A percentile compares a stretch with the other conserved stretches of the same genome.
Conservation (phyloP, 2,329 filamentous ascomycete species). For the Alternaria novae-zelandiae region DNA sequence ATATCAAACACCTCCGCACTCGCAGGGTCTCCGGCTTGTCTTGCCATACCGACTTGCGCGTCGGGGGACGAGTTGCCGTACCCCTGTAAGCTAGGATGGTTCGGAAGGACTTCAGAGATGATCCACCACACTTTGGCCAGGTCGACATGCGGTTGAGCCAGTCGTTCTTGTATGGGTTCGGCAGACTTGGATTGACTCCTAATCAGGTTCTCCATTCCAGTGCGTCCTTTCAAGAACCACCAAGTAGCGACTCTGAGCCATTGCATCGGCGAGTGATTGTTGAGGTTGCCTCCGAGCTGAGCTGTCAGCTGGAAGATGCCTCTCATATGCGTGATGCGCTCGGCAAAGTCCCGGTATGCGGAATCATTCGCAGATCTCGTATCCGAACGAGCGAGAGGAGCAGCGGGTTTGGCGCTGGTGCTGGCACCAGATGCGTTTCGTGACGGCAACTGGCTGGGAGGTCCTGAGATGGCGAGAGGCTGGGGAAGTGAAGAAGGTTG, state of each 20-base stretch:
- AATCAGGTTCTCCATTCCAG: constrained; percentile 74
- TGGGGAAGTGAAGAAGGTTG: constrained; percentile 19
- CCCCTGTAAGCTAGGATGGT: constrained; percentile 38
- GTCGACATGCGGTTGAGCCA: constrained; percentile 82
- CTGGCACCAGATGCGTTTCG: constrained; percentile 26
- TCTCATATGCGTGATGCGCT: constrained; percentile 74
- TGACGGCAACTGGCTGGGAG: constrained; percentile 19
- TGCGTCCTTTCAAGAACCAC: constrained; percentile 88
- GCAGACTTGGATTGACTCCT: constrained; percentile 66
- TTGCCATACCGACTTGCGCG: constrained; percentile 48
- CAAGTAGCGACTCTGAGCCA: constrained; percentile 77
- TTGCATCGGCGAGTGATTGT: constrained; percentile 67
- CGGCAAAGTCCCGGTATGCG: constrained; percentile 72
- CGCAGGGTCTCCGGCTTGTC: constrained; percentile 52
- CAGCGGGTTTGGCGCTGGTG: constrained; percentile 9
- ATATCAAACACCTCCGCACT: constrained; percentile 56
- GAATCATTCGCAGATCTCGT: constrained; percentile 40
- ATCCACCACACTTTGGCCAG: constrained; percentile 88
- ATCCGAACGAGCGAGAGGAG: constrained; percentile 38
- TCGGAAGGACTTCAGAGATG: constrained; percentile 51
- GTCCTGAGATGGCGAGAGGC: constrained; percentile 7
- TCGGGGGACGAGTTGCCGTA: constrained; percentile 35
- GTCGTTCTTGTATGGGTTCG: constrained; percentile 57
- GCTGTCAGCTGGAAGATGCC: constrained; percentile 80
- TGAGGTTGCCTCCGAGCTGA: constrained; percentile 72